Evolutionary conservation across 371 early-diverging fungal species (phyloP).

Genomic region (Zopfochytrium polystomum): DNA sequence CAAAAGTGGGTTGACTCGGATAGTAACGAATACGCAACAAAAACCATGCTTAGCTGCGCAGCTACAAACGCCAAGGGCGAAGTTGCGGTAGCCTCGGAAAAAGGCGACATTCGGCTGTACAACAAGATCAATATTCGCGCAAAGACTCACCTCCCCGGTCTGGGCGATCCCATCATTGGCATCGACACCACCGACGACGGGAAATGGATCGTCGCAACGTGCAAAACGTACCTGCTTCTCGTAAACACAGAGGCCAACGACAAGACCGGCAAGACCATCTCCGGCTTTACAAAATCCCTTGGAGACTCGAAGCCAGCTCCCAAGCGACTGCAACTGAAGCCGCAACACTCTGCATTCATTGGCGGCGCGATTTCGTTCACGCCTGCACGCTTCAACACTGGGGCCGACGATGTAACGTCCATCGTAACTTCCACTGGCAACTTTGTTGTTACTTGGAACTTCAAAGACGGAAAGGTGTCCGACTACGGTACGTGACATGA

Average conservation of each 20-base stretch:
- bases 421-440: constrained; percentile 89
- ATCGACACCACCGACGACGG: constrained; percentile 91
- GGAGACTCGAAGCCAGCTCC: constrained; percentile 70
- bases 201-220: constrained; percentile 84
- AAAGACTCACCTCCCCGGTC: constrained; percentile 83
- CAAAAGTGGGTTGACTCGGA: constrained; percentile 62
- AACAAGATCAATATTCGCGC: constrained; percentile 78
- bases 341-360: constrained; percentile 88
- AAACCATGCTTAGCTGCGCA: constrained; percentile 67
- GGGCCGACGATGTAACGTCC: constrained; percentile 58
- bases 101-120: constrained; percentile 90
- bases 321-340: constrained; percentile 75
- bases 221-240: constrained; percentile 80
- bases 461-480: constrained; percentile 70
- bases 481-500: constrained; percentile 78
- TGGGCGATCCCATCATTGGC: constrained; percentile 85
- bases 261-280: constrained; percentile 41
- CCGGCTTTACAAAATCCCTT: constrained; percentile 66
- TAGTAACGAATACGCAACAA: constrained; percentile 64
- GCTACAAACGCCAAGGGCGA: constrained; percentile 78
- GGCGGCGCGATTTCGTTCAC: constrained; percentile 74
- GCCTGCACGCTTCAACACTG: constrained; percentile 86
- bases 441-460: constrained; percentile 88
- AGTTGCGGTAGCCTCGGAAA: constrained; percentile 78
- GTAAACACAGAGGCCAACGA: constrained; percentile 55